Base-by-base conservation (phyloP, 768 basidiomycete genomes). In the Suillus luteus region DNA sequence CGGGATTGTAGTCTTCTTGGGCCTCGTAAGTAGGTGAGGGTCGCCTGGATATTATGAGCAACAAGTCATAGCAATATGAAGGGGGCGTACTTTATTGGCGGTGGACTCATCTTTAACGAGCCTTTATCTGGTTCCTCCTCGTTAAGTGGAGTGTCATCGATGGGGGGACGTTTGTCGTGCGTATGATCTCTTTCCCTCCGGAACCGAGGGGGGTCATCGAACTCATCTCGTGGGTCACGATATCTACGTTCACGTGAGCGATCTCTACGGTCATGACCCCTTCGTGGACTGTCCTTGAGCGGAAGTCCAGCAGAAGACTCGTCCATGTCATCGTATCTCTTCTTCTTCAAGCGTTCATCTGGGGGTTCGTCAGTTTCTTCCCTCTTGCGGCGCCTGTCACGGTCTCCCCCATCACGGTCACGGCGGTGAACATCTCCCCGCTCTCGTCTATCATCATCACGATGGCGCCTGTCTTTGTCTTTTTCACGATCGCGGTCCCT, bases 1-100 rank as follows among this genome's bases (percentile, higher is more conserved):
- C 93, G 37, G 89, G 88, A 67, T 90, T 91, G 73, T 88, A 90
- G 61, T 77, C 77, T 70, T 93, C 92, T 33, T 85, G 83, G 22
- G 83, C 80, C 49, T 91, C 90, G 68, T 92, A 91, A 35, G 82
- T 81, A 24, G 91, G 90, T 19, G 92, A 91, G 41, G 83, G 82
- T 62, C 92, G 86, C 69, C 91, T 92, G 37, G 27, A 59, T 61
- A 55, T 24, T 54, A 51, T 69, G 62, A 65, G 65, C 44, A 55
- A 55, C 35, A 27, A 52, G 55, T 60, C 52, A 37, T 67, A 63
- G 58, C 35, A 55, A 68, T 48, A 59, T 40, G 51, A 66, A 37
- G 31, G 48, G 52, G 49, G 70, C 80, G 38, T 73, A 86, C 86
- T 77, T 81, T 52, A 82, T 71, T 48, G 83, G 79, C 33, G 82